Base-by-base conservation (phyloP, 805 yeast species). In the Hanseniaspora vineae region DNA sequence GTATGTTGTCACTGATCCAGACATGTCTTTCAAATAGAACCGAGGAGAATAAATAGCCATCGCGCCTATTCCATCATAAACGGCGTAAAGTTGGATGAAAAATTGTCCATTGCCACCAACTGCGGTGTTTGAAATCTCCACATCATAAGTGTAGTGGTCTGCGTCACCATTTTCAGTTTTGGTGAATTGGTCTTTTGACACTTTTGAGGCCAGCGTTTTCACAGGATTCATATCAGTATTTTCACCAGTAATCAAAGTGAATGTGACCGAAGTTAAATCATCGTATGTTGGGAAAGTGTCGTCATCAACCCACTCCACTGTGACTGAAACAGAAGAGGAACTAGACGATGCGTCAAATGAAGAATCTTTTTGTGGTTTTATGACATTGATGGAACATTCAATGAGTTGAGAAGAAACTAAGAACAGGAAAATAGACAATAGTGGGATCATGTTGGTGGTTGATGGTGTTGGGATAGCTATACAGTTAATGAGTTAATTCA, bases 191-290 rank as follows among this genome's bases (percentile, higher is more conserved):
- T 58, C 33, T 2, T 69, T 56, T 2, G 69, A 32, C 1, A 69
- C 54, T 0, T 55, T 46, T 0, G 58, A 49, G 1, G 55, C 67
- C 3, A 73, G 20, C 0, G 65, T 57, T 8, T 51, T 52, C 35
- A 73, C 55, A 49, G 75, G 67, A 35, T 66, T 54, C 55, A 82
- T 73, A 15, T 68, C 64, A 20, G 59, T 35, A 56, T 78, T 75
- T 20, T 79, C 62, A 32, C 95, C 96, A 1, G 89, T 75, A 63
- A 90, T 80, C 46, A 90, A 66, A 6, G 66, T 61, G 47, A 88
- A 66, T 0, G 80, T 67, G 51, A 73, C 77, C 1, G 65, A 53
- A 3, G 62, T 51, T 20, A 77, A 72, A 9, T 72, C 67, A 2
- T 55, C 49, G 42, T 82, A 55, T 1, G 68, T 51, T 0, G 85